Evolutionary conservation across 1,284 basidiomycete genomes (phyloP).

Genomic region (Cutaneotrichosporon sp.): DNA sequence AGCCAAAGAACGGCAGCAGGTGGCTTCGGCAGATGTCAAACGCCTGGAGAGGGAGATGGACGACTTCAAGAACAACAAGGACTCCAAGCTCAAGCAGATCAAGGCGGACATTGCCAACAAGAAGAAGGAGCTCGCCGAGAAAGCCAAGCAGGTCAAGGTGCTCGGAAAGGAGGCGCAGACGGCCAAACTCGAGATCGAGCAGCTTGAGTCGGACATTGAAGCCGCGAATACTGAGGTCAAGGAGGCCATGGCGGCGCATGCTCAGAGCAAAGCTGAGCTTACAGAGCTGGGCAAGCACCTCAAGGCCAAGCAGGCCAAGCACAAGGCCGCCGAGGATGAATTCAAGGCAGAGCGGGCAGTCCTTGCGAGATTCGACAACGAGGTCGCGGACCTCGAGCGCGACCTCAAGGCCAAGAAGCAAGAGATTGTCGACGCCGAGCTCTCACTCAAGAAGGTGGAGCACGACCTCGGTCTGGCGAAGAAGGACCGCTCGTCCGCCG

Average conservation of each 20-base stretch:
- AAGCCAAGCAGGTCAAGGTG: constrained; percentile 72
- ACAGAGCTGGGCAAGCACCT: constrained; percentile 57
- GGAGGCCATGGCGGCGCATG: constrained; percentile 59
- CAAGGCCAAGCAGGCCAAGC: constrained; percentile 57
- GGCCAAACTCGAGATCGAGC: constrained; percentile 77
- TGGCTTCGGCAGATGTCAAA: constrained; percentile 70
- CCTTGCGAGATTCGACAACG: constrained; percentile 78
- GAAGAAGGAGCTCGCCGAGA: constrained; percentile 75
- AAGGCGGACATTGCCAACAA: constrained; percentile 78
- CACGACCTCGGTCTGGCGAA: constrained; percentile 54
- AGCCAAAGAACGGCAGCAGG: constrained; percentile 71
- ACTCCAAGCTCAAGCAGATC: constrained; percentile 90
- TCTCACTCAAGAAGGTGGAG: constrained; percentile 59
- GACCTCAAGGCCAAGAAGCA: constrained; percentile 78
- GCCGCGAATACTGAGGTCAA: constrained; percentile 57
- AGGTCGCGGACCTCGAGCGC: constrained; percentile 74
- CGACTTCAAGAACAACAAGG: constrained; percentile 98
- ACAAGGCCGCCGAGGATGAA: constrained; percentile 63
- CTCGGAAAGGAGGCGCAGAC: constrained; percentile 87
- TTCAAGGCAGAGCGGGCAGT: constrained; percentile 79
- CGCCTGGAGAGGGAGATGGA: constrained; percentile 93
- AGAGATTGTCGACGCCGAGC: constrained; percentile 65
- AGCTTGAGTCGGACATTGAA: constrained; percentile 74
- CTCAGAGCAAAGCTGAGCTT: constrained; percentile 52
- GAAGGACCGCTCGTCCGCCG: constrained; percentile 56